phyloP scores from a whole-genome alignment of 805 yeast species.

The Metschnikowia matae region DNA sequence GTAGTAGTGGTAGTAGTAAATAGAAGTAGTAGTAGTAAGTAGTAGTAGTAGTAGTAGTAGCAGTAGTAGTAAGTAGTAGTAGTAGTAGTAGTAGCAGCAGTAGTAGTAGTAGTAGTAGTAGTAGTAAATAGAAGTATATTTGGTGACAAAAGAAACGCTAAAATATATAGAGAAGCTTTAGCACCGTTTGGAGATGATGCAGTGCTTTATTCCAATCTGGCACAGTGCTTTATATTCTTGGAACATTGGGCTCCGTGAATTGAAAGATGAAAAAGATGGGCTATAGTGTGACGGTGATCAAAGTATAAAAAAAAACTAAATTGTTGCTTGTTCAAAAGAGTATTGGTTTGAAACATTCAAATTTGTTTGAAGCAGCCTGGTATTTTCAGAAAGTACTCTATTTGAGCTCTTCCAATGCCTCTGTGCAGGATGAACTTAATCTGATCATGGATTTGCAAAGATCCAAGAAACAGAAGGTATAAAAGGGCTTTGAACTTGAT shows the following conservation, averaged over 20 bases:
- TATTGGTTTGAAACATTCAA: conserved; percentile 31
- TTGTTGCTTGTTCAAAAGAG: conserved; percentile 51
- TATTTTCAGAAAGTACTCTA: conserved; percentile 34
- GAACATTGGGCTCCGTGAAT: conserved; percentile 46
- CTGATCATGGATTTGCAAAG: conserved; percentile 2
- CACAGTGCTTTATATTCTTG: conserved; percentile 58
- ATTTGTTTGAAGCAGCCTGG: conserved; percentile 20
- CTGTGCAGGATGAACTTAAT: conserved; percentile 35
- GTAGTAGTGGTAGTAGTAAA: too few species aligned
- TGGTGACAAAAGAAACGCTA: too few species aligned
- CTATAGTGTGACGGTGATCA: conserved; percentile 27
- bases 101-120: too few species aligned
- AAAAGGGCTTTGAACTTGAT: conserved; percentile 5
- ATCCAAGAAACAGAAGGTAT: conserved; percentile 11
- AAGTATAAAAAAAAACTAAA: conserved; percentile 43
- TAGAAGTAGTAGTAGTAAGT: too few species aligned
- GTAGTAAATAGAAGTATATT: too few species aligned
- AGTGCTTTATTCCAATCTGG: conserved; percentile 61
- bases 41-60: too few species aligned
- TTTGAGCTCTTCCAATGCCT: conserved; percentile 39
- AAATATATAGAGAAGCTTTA: conserved; percentile 54
- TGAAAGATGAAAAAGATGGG: conserved; percentile 49
- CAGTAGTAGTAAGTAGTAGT: too few species aligned
- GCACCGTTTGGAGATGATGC: conserved; percentile 46
- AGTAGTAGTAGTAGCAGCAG: too few species aligned